Base-by-base conservation (phyloP, 345 rosid species). In the Leavenworthia alabamica region DNA sequence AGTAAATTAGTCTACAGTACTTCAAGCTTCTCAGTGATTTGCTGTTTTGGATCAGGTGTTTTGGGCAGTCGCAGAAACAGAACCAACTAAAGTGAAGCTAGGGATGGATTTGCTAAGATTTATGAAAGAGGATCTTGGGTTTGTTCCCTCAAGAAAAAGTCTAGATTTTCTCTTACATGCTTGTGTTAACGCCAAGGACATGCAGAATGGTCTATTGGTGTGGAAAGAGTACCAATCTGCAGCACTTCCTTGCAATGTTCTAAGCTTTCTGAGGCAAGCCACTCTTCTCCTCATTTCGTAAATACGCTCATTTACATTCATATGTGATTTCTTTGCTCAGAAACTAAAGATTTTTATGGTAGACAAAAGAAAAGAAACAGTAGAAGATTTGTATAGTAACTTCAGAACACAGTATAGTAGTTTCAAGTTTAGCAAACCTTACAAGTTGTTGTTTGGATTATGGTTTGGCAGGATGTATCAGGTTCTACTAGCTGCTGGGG, bases 101-200 rank as follows among this genome's bases (percentile, higher is more conserved):
- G 99, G 94, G 42, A n/a, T 89, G 58, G 80, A 77, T 67, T 73
- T 93, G 79, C 75, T 86, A 54, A 73, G 47, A 58, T 76, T 58
- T 14, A 66, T 83, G 19, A 86, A 85, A 71, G 68, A 81, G 14
- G 91, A 93, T 54, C 64, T 89, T 36, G 84, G 82, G 64, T 42
- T 85, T 51, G 56, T 51, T 44, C 96, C 91, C 35, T 75, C 97
- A 22, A 73, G 96, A 60, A 89, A 78, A 65, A 62, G 86, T 66
- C 83, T 89, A 0, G 99, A 93, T 66, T 85, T 85, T 80, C 91
- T 93, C 51, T 83, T 92, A 12, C 59, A 68, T 53, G 82, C 88
- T 31, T 93, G 97, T 56, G 75, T 64, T 14, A 79, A 66, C 32
- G 86, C 90, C 24, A 83, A 75, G 58, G 88, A 87, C 71, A 58